A percentile compares a stretch with the other conserved stretches of the same genome.
Conservation (phyloP, 2,329 filamentous ascomycete species). For the Pseudogymnoascus sp. region DNA sequence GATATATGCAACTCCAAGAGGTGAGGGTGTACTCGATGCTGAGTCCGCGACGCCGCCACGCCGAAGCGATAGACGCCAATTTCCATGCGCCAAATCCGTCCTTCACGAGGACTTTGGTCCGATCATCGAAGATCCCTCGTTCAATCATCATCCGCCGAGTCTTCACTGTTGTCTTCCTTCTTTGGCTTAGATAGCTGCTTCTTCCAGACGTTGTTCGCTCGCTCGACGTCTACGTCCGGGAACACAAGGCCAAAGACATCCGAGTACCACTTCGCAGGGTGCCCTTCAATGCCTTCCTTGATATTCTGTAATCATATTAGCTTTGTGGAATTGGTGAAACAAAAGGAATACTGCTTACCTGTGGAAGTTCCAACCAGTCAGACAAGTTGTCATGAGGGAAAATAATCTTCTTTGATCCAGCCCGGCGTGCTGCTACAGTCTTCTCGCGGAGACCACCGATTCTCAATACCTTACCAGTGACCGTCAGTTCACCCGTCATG, state of each 20-base stretch:
- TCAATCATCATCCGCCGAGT: slow-evolving; percentile 10
- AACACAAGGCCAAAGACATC: slow-evolving; percentile 93
- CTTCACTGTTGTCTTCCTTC: slow-evolving; percentile 25
- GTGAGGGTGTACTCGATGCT: slow-evolving; percentile 1
- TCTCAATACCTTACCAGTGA: slow-evolving; percentile 91
- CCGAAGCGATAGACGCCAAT: slow-evolving; percentile 6
- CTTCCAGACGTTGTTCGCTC: slow-evolving; percentile 59
- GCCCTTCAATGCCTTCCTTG: slow-evolving; percentile 90
- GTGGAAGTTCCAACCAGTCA: slow-evolving; percentile 93
- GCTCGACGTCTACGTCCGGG: slow-evolving; percentile 64
- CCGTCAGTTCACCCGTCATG: slow-evolving; percentile 95
- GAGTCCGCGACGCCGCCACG: slow-evolving; percentile 2
- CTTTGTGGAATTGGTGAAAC: slow-evolving; percentile 18
- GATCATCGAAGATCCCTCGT: slow-evolving; percentile 8
- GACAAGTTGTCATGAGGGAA: slow-evolving; percentile 94
- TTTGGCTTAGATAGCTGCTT: slow-evolving; percentile 32
- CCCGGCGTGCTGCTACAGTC: slow-evolving; percentile 87
- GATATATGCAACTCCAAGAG: slow-evolving; percentile 5
- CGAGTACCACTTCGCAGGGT: slow-evolving; percentile 84
- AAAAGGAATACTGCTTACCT: slow-evolving; percentile 56
- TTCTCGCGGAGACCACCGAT: slow-evolving; percentile 95
- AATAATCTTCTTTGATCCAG: slow-evolving; percentile 86
- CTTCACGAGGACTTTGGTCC: not conserved
- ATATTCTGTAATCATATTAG: slow-evolving; percentile 64
- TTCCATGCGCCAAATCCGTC: slow-evolving; percentile 7